Conservation (phyloP, 2,329 filamentous ascomycete species). For the Penicillium sp. region DNA sequence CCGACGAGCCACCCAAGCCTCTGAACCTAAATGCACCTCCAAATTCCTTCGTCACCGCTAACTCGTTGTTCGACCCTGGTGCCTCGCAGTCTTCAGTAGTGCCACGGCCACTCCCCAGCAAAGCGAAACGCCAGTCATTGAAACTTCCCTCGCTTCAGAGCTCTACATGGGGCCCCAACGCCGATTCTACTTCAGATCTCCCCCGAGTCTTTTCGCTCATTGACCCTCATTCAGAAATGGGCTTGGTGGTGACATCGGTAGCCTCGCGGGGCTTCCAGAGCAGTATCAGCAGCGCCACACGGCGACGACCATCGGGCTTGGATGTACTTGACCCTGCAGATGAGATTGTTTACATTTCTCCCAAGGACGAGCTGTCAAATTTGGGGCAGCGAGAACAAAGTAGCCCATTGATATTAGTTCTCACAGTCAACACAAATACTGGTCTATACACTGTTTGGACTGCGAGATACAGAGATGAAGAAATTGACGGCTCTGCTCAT, state of each 20-base stretch:
- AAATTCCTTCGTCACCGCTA: slow-evolving; percentile 79
- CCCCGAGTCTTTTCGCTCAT: slow-evolving; percentile 76
- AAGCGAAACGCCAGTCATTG: slow-evolving; percentile 51
- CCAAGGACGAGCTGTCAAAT: slow-evolving; percentile 56
- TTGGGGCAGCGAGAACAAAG: slow-evolving; percentile 40
- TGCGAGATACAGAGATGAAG: slow-evolving; percentile 73
- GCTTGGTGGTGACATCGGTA: slow-evolving; percentile 69
- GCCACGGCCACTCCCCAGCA: slow-evolving; percentile 32
- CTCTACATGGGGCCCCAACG: slow-evolving; percentile 61
- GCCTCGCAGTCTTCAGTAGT: slow-evolving; percentile 41
- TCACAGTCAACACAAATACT: slow-evolving; percentile 78
- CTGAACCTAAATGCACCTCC: slow-evolving; percentile 63
- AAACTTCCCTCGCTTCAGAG: slow-evolving; percentile 54
- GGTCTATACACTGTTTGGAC: slow-evolving; percentile 85
- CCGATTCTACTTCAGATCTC: slow-evolving; percentile 60
- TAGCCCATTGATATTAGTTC: slow-evolving; percentile 68
- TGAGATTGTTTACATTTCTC: slow-evolving; percentile 81
- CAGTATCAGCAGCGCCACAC: slow-evolving; percentile 28
- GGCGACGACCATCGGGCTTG: slow-evolving; percentile 36
- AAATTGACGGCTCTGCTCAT: slow-evolving; percentile 52
- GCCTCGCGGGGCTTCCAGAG: slow-evolving; percentile 39
- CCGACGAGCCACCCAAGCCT: slow-evolving; percentile 27
- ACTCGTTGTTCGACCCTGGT: slow-evolving; percentile 55
- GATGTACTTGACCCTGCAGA: slow-evolving; percentile 75
- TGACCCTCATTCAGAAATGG: slow-evolving; percentile 83